Base-by-base conservation (phyloP, 257 asterid species). In the Solanum boliviense region DNA sequence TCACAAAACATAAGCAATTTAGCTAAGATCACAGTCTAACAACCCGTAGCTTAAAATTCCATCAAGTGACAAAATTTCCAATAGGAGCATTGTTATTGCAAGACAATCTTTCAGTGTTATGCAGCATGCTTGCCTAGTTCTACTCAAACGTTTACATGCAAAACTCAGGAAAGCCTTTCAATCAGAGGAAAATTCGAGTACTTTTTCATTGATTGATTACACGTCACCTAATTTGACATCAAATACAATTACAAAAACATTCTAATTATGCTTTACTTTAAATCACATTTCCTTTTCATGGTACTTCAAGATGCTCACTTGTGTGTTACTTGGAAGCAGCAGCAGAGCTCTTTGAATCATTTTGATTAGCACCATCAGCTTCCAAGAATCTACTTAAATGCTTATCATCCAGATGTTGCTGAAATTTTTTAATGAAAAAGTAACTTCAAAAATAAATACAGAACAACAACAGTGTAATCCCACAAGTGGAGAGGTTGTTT, bases 331-430 rank as follows among this genome's bases (percentile, higher is more conserved):
- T 89, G n/a, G 95, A 91, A 86, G 48, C 92, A 52, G 88, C 88
- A 4, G 87, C 52, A 70, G 89, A 74, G 87, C 88, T 70, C 62
- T 84, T 89, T 79, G 87, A 62, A 84, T 91, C 92, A 87, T 91
- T 90, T 76, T 83, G 93, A 76, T 88, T 89, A 85, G 92, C 86
- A 36, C 92, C 91, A 34, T 95, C 98, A 16, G 94, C 98, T 87
- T 95, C 97, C 92, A 94, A 88, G 92, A 95, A 94, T 89, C 95
- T 90, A 83, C 97, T 93, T 83, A 94, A 94, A 92, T 94, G 96
- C 92, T 94, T 95, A 91, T 95, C 96, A 88, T 95, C 98, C 94
- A 96, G 93, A 96, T 95, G 94, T 91, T 93, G 92, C 98, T 95
- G 94, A 27, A 48, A 88, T 85, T 75, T 72, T 58, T 3, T 65